Base-by-base conservation (phyloP, 345 rosid species). In the Eucalyptus polybractea region DNA sequence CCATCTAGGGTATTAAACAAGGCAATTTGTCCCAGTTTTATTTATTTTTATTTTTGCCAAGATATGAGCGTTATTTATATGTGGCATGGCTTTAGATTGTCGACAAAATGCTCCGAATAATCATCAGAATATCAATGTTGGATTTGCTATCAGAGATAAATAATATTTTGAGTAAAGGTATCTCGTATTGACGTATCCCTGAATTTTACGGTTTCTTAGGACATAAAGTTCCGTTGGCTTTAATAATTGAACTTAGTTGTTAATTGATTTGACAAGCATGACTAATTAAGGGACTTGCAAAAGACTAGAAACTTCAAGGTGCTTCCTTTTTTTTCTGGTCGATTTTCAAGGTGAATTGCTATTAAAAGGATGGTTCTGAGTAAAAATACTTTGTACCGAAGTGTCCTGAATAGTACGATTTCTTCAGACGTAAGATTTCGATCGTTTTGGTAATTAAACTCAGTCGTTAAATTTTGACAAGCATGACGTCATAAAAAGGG, bases 321-420 rank as follows among this genome's bases (percentile, higher is more conserved):
- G 80, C 80, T 67, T 67, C 80, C 5, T 67, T 21, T 53, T 53
- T 7, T 50, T 49, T 47, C 0, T 14, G 0, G 3, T 15, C 7
- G 19, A 50, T 50, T 50, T 50, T 50, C 53, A 50, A 50, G 53
- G 7, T 53, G 10, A 53, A 53, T 62, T 62, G 33, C 1, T 62
- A 62, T 62, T 62, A 29, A 67, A 67, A 3, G 8, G 21, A 67
- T 14, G 76, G 3, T 40, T 31, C 6, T 2, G 1, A 16, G 3
- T 7, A 8, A 31, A 67, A 33, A 31, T 8, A 4, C 9, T 65
- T 65, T 5, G 40, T 65, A 65, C 10, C 76, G 10, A 13, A 7
- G 31, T n/a, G 3, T n/a, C 76, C 0, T 4, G 21, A 31, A 67
- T 8, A 2, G 0, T 31, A 67, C 11, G 0, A 31, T 31, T 16